A percentile compares a stretch with the other conserved stretches of the same genome.
These are phyloP conservation scores for Pseudogymnoascus destructans DNA, from an alignment of 2,329 filamentous ascomycete species.

Conservation along the genomic window DNA sequence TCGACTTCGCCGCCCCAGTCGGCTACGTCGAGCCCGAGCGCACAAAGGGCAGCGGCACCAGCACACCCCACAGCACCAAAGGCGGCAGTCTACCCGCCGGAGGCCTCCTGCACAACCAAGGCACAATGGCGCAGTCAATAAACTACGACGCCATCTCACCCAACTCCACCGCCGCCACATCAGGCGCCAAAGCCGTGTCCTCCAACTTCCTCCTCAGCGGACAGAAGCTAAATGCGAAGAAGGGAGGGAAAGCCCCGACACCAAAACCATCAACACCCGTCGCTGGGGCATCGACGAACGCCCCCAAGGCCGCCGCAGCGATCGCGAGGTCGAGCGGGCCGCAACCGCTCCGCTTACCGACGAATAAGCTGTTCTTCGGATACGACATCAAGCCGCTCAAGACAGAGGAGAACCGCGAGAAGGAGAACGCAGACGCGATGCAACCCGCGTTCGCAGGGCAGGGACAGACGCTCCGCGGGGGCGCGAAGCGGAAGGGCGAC, in stretches of 20 bases:
- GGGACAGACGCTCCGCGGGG: slow-evolving; percentile 64
- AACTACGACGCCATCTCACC: slow-evolving; percentile 89
- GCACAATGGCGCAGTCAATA: slow-evolving; percentile 95
- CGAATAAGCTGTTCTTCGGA: slow-evolving; percentile 91
- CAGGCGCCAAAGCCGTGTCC: slow-evolving; percentile 47
- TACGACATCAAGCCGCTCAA: slow-evolving; percentile 86
- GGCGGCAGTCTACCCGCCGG: slow-evolving; percentile 55
- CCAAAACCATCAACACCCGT: slow-evolving; percentile 64
- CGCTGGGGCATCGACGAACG: slow-evolving; percentile 36
- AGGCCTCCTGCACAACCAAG: slow-evolving; percentile 67
- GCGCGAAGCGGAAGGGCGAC: slow-evolving; percentile 52
- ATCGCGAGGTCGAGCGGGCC: slow-evolving; percentile 56
- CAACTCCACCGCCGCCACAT: slow-evolving; percentile 50
- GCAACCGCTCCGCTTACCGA: slow-evolving; percentile 69
- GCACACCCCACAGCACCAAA: slow-evolving; percentile 60
- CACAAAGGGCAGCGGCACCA: slow-evolving; percentile 56
- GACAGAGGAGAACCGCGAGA: slow-evolving; percentile 58
- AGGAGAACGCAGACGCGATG: slow-evolving; percentile 49
- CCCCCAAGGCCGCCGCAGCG: slow-evolving; percentile 27
- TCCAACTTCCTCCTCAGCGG: slow-evolving; percentile 73
- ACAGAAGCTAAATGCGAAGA: slow-evolving; percentile 72
- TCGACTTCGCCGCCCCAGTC: slow-evolving; percentile 88
- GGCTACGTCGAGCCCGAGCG: slow-evolving; percentile 84
- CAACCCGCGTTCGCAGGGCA: slow-evolving; percentile 71
- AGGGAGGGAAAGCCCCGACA: slow-evolving; percentile 60